Evolutionary conservation across 306 rosid genomes (phyloP).

Genomic region (Sindora glabra): DNA sequence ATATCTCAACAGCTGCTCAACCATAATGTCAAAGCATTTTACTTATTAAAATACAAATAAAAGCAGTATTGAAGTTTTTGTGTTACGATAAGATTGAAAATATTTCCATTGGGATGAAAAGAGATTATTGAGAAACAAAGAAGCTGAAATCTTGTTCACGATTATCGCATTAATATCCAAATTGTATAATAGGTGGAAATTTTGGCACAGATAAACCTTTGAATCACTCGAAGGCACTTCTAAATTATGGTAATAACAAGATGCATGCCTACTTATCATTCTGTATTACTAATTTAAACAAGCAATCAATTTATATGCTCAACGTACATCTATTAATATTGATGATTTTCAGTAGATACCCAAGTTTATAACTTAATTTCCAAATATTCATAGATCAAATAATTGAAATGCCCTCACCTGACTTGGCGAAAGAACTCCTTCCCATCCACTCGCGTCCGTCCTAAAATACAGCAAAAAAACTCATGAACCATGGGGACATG

Average conservation of each 20-base stretch:
- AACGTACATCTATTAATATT: not conserved
- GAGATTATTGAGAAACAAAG: not conserved
- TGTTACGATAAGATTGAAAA: too few species aligned
- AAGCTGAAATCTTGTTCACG: not conserved
- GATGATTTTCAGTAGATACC: not conserved
- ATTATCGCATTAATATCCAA: not conserved
- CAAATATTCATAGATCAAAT: not conserved
- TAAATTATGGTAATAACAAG: not conserved
- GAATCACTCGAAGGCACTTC: not conserved
- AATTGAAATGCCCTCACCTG: constrained; percentile 49
- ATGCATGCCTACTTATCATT: not conserved
- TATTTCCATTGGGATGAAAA: too few species aligned
- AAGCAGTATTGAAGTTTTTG: too few species aligned
- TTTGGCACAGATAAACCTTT: not conserved
- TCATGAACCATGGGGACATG: not conserved
- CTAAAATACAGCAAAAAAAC: constrained; percentile 28
- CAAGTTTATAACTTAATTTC: not conserved
- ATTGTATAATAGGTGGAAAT: not conserved
- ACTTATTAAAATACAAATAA: too few species aligned
- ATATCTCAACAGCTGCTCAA: too few species aligned
- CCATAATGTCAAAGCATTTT: too few species aligned
- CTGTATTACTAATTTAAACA: not conserved
- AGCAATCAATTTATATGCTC: not conserved
- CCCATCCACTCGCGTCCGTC: constrained; percentile 82
- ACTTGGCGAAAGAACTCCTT: constrained; percentile 97